A percentile compares a stretch with the other conserved stretches of the same genome.
phyloP scores from a whole-genome alignment of 495 filamentous ascomycete species.

The Penicillium canariense region DNA sequence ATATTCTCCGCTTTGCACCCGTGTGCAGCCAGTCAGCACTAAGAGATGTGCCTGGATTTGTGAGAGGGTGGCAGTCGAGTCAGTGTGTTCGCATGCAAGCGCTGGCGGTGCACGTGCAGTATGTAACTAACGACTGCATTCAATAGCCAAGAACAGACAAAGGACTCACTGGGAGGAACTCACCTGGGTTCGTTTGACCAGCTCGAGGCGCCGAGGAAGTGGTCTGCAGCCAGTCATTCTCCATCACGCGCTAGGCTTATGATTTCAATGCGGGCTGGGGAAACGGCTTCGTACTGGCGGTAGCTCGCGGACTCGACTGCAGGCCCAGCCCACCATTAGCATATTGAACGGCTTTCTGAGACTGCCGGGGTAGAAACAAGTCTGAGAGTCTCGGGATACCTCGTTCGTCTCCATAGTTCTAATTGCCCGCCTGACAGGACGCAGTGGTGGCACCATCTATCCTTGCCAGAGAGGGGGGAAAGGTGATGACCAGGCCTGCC shows the following conservation, averaged over 20 bases:
- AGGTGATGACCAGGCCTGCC: neutral
- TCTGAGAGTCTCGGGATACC: neutral
- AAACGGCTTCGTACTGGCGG: constrained; percentile 17
- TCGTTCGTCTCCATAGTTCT: neutral
- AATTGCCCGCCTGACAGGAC: neutral
- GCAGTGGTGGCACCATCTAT: constrained; percentile 5
- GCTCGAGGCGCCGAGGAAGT: constrained; percentile 11
- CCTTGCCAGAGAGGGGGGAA: neutral
- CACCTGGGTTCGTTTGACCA: constrained; percentile 8
- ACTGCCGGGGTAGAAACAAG: constrained; percentile 10
- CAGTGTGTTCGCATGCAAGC: neutral
- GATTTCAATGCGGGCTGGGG: constrained; percentile 21
- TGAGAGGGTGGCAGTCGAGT: neutral
- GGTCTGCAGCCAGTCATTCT: constrained; percentile 24
- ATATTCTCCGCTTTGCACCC: constrained; percentile 3
- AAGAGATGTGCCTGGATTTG: constrained; percentile 12
- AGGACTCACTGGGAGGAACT: neutral
- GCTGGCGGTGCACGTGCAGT: too few species aligned
- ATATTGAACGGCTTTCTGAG: constrained; percentile 11
- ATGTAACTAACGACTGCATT: too few species aligned
- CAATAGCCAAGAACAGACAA: neutral
- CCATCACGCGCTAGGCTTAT: constrained; percentile 26
- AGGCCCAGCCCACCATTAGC: constrained; percentile 5
- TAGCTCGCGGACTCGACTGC: constrained; percentile 3
- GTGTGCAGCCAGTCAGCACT: constrained; percentile 14